Evolutionary conservation across 176 grass and related monocot species (phyloP), one percentile per base, ranked within the genome.

Genomic region (Raddia distichophylla): DNA sequence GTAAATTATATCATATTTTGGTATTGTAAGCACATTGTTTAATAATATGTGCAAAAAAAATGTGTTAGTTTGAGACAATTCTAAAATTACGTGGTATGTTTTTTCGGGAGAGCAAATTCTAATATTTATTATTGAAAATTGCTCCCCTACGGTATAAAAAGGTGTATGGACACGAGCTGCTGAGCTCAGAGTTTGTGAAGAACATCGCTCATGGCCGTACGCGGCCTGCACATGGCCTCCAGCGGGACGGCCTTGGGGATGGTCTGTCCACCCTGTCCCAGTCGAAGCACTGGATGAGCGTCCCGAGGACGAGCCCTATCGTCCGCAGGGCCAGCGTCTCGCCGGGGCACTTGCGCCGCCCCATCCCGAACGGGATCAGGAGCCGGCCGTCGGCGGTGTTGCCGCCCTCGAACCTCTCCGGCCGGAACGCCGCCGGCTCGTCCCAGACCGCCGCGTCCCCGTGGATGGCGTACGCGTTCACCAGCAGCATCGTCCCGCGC

Each of bases 271-370:
- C 75, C 12, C 73, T 75, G 0, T 86, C 60, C 89, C 86, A 94
- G n/a, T 94, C 86, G 32, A 94, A 94, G 73, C 86, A 94, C 48
- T 94, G 92, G 13, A 94, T 53, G 55, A 94, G 17, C 6, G 89
- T 74, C 32, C 86, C 92, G 0, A 94, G 57, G 35, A 74, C 84
- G 22, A 87, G 12, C 18, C 83, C 86, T 0, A 80, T 4, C 8
- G 82, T 84, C 4, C 84, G 76, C 71, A 84, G 9, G 12, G 92
- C 92, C 17, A 94, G 72, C 42, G 45, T 40, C 66, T 94, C 92
- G 1, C 92, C 92, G 10, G 86, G 86, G 73, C 92, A 95, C 75
- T 61, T 73, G 5, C 90, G 77, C 59, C 93, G 59, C 60, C 93
- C 93, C 78, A 85, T 69, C 45, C 93, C 93, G 52, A 95, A 95